Conservation (phyloP, 805 yeast species). For the Myxozyma monticola region DNA sequence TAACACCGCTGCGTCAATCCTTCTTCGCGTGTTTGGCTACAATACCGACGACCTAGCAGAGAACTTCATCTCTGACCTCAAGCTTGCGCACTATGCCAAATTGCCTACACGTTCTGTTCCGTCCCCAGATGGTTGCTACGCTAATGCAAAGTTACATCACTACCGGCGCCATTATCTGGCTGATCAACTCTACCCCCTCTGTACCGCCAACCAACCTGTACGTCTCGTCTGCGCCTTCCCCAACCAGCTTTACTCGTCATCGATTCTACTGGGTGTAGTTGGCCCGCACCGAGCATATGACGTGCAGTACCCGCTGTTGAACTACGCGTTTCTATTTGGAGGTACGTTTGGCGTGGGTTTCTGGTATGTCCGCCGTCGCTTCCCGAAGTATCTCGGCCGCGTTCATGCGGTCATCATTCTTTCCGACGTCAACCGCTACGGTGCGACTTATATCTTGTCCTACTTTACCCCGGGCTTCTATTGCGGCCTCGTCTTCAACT, state of each 20-base stretch:
- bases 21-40: conserved; percentile 50
- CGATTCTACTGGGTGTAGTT: conserved; percentile 33
- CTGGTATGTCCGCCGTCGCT: conserved; percentile 17
- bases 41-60: conserved; percentile 52
- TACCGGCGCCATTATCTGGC: conserved; percentile 52
- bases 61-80: conserved; percentile 42
- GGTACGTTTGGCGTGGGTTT: conserved; percentile 31
- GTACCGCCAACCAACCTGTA: conserved; percentile 28
- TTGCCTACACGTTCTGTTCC: conserved; percentile 53
- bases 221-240: conserved; percentile 35
- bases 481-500: conserved; percentile 56
- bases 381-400: conserved; percentile 32
- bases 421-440: conserved; percentile 28
- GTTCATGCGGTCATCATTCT: conserved; percentile 27
- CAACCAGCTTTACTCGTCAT: conserved; percentile 31
- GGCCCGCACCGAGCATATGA: conserved; percentile 33
- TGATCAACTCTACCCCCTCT: conserved; percentile 33
- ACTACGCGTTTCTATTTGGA: conserved; percentile 31
- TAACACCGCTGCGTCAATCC: conserved; percentile 51
- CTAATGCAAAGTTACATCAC: conserved; percentile 55
- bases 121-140: conserved; percentile 55
- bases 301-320: conserved; percentile 29
- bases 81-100: conserved; percentile 55
- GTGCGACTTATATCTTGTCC: conserved; percentile 23
- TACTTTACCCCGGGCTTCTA: conserved; percentile 37